phyloP scores from a whole-genome alignment of 345 rosid species.

The Eucalyptus pauciflora region DNA sequence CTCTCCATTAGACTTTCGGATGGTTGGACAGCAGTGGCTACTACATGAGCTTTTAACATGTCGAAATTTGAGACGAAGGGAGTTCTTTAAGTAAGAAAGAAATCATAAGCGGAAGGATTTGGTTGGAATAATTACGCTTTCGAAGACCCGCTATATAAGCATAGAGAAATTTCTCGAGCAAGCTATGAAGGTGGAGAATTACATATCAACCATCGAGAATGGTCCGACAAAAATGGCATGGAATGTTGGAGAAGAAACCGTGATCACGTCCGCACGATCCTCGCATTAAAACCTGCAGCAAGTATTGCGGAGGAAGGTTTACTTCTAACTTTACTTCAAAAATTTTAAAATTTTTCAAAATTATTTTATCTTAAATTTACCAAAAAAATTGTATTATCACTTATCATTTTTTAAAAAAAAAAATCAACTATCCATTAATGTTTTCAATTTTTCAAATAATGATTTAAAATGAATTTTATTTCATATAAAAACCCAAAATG shows the following conservation, averaged over 20 bases:
- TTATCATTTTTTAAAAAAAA: background rate
- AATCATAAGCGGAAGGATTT: background rate
- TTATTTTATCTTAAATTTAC: background rate
- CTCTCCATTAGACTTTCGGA: background rate
- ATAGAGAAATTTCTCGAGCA: background rate
- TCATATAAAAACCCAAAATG: fast-evolving
- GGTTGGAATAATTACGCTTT: background rate
- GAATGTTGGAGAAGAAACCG: background rate
- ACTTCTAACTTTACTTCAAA: background rate
- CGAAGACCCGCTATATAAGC: background rate
- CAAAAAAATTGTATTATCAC: background rate
- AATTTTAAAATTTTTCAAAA: background rate
- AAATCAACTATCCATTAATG: background rate
- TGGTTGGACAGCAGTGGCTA: background rate
- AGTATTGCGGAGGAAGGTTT: background rate
- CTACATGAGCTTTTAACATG: background rate
- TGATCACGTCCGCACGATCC: background rate
- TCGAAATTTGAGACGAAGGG: background rate
- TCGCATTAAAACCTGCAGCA: background rate
- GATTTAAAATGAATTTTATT: no score
- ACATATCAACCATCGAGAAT: background rate
- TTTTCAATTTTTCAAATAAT: no score
- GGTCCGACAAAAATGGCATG: background rate
- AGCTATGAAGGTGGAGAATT: background rate
- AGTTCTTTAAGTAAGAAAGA: background rate